Evolutionary conservation across 305 asterid species (phyloP), one percentile per base, ranked within the genome.

Genomic region (Solanum hybrid): DNA sequence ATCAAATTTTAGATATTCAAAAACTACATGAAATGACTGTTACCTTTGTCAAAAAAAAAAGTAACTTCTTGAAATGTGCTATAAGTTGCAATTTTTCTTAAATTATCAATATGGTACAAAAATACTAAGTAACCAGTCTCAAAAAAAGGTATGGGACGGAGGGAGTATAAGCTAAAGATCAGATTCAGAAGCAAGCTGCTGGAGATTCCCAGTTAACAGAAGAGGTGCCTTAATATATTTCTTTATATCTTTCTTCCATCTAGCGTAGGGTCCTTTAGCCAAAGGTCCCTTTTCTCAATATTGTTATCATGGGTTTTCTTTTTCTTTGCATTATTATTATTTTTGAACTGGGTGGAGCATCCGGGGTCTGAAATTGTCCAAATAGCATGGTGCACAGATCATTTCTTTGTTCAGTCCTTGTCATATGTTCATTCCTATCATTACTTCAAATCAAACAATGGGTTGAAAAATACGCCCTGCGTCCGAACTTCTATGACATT

Each of bases 401-500:
- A 84, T 18, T 84, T 33, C 75, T 84, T 84, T 84, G 88, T 84
- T 29, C 39, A 28, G 40, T 83, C 87, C 40, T 84, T 18, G 88
- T 84, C 87, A 84, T 84, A 51, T 84, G 75, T 84, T 84, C 75
- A 84, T 84, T 84, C 87, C 88, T 33, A 6, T 29, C 31, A 84
- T 51, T 84, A 84, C 87, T 18, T 29, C 37, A 51, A 46, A 46
- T 84, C 75, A 84, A 84, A 14, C 29, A 29, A 84, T 46, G 39
- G 42, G 31, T 84, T 46, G 75, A 64, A 51, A 84, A 26, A 51
- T 84, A 51, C 37, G 11, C 71, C 73, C 39, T 42, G n/a, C 6
- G 5, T 82, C 37, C 37, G 14, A 46, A 8, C 34, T 26, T 82
- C 2, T 82, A 5, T 83, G 87, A 83, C 39, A 83, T 42, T 28